Evolutionary conservation across 306 rosid genomes (phyloP), one percentile per base, ranked within the genome.

Genomic region (Castanea mollissima): DNA sequence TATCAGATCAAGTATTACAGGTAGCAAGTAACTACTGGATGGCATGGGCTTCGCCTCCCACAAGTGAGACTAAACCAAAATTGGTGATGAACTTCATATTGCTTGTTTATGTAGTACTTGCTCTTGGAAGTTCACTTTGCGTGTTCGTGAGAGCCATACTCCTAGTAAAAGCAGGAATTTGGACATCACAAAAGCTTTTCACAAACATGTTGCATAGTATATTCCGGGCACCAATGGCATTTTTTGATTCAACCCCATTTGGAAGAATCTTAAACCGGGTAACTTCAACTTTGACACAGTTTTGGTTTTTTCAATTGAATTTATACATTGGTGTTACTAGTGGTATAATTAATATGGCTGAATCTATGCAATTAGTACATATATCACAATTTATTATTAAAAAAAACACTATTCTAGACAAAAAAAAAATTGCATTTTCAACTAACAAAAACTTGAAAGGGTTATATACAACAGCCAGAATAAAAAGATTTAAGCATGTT

Each of bases 231-330:
- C 99, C 97, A 19, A 95, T 95, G 99, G 35, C 97, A 1, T 95
- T 95, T 79, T 95, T 95, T 32, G 99, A 95, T 83, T 95, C 99
- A 56, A 95, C 99, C 5, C 99, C 99, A 75, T 84, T 97, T n/a
- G 99, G 99, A 82, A 90, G 99, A 88, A 92, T 92, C 83, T 85
- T 92, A 80, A 95, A 91, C 76, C 84, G 98, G 91, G 99, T 95
- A 87, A 87, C 7, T 76, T 56, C 23, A 1, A 60, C 64, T 73
- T 75, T 19, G 1, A 6, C 15, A 70, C 1, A n/a, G 18, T 51
- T 10, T 49, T 23, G 23, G 8, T 16, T 46, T 64, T 55, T 34
- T 23, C 60, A 14, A 23, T 77, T 25, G 59, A 65, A 65, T 72
- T 63, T 74, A 25, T 69, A 56, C 77, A 49, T 27, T 38, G 57